phyloP scores from a whole-genome alignment of 768 basidiomycete genomes.

The Russula virescens region DNA sequence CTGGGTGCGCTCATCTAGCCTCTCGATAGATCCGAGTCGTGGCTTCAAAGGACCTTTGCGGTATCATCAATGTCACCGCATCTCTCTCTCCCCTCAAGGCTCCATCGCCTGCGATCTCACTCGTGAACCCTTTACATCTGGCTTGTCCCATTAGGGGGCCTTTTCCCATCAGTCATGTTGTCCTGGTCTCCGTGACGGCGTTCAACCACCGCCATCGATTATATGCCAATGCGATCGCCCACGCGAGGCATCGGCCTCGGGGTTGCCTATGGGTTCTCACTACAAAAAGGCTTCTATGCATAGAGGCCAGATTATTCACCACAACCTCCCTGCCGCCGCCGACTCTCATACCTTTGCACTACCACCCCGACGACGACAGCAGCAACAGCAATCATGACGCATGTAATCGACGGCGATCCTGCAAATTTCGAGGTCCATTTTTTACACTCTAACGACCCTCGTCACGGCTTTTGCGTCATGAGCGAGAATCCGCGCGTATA shows the following conservation, averaged over 20 bases:
- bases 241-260: background rate
- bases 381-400: background rate
- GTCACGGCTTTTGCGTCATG: constrained; percentile 57
- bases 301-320: background rate
- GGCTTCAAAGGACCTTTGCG: background rate
- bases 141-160: background rate
- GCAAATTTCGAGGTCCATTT: constrained; percentile 44
- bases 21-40: background rate
- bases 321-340: background rate
- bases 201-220: background rate
- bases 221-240: background rate
- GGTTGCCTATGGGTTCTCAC: background rate
- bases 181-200: background rate
- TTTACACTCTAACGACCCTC: constrained; percentile 64
- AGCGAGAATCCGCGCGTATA: constrained; percentile 55
- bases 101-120: background rate
- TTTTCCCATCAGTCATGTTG: background rate
- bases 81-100: background rate
- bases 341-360: background rate
- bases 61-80: background rate
- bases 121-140: background rate
- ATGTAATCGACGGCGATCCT: background rate
- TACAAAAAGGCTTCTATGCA: background rate
- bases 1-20: background rate
- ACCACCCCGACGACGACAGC: background rate